A percentile compares a stretch with the other conserved stretches of the same genome.
phyloP scores from a whole-genome alignment of 2,329 filamentous ascomycete genomes.

The Cercospora sojina region DNA sequence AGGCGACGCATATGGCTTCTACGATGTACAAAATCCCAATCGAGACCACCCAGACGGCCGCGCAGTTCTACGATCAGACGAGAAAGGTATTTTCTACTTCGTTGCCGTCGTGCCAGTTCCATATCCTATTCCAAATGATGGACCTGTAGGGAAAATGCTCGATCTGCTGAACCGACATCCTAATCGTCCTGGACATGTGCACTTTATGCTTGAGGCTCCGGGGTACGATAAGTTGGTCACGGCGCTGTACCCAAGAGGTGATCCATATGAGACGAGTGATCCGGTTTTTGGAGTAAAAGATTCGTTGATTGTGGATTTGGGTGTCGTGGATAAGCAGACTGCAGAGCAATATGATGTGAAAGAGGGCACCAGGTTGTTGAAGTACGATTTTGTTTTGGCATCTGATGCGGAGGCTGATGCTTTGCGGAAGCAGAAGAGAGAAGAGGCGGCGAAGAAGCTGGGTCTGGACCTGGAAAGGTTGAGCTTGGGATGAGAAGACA shows the following conservation, averaged over 20 bases:
- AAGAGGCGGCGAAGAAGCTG: conserved; percentile 40
- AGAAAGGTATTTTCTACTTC: conserved; percentile 77
- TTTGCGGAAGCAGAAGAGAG: conserved; percentile 64
- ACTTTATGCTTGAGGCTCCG: conserved; percentile 81
- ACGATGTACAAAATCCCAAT: conserved; percentile 73
- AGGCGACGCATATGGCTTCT: conserved; percentile 72
- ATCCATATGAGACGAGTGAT: conserved; percentile 78
- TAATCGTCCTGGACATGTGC: conserved; percentile 76
- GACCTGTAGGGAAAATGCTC: conserved; percentile 57
- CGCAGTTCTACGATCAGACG: conserved; percentile 66
- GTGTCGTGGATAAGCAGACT: conserved; percentile 52
- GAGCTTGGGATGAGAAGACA: background rate
- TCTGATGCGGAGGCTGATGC: conserved; percentile 65
- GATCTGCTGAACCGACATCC: conserved; percentile 61
- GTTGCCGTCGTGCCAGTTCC: conserved; percentile 77
- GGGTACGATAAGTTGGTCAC: conserved; percentile 79
- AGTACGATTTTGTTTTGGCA: conserved; percentile 73
- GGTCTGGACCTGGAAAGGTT: background rate
- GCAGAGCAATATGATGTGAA: conserved; percentile 62
- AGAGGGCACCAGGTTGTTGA: conserved; percentile 55
- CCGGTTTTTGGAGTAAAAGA: conserved; percentile 85
- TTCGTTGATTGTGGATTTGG: conserved; percentile 66
- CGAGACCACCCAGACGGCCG: conserved; percentile 66
- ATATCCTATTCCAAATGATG: conserved; percentile 81
- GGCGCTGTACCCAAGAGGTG: conserved; percentile 73